Evolutionary conservation across 257 asterid species (phyloP).

Genomic region (Nicotiana sylvestris): DNA sequence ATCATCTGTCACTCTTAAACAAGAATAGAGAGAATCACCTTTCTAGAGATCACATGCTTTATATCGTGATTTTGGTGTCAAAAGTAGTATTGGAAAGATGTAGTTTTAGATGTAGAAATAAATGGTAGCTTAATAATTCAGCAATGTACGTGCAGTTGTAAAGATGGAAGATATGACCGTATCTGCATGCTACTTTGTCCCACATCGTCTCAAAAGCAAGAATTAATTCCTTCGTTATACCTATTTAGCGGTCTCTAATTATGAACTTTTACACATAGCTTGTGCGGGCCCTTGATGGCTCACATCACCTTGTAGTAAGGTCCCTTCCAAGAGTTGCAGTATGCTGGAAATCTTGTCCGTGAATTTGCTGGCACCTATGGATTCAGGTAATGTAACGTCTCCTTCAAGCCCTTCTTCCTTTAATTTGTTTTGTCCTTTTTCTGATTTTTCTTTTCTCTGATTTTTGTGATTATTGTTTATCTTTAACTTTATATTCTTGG

Average conservation of each 20-base stretch:
- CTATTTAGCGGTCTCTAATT: background rate
- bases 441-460: background rate
- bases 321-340: background rate
- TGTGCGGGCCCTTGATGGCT: slow-evolving; percentile 14
- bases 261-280: background rate
- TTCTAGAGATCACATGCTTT: background rate
- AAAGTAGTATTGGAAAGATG: background rate
- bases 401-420: background rate
- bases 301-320: background rate
- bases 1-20: background rate
- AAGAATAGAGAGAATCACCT: background rate
- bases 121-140: background rate
- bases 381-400: background rate
- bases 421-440: background rate
- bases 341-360: background rate
- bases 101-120: background rate
- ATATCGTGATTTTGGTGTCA: background rate
- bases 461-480: background rate
- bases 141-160: background rate
- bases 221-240: background rate
- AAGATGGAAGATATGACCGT: background rate
- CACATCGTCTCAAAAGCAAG: background rate
- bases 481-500: background rate
- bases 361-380: background rate
- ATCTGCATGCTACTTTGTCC: background rate